phyloP scores from a whole-genome alignment of 768 basidiomycete genomes.

The Leccinum boreale region DNA sequence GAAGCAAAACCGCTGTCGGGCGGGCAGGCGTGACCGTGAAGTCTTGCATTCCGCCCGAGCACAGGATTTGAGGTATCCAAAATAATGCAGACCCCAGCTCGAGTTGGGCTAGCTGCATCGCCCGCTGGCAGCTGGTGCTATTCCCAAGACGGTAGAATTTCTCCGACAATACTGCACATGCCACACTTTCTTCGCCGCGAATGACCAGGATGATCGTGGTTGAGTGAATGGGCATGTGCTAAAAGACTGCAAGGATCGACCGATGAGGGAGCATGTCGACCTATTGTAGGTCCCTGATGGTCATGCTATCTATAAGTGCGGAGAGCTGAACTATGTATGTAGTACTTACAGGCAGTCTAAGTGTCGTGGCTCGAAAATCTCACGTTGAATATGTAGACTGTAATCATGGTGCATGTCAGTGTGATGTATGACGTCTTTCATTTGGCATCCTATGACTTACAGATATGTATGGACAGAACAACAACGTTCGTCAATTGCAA shows the following conservation, averaged over 20 bases:
- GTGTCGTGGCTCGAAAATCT: no score
- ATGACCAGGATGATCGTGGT: background rate
- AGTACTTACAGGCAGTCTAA: no score
- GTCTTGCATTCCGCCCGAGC: background rate
- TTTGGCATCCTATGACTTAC: no score
- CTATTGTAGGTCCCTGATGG: no score
- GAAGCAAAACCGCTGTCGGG: background rate
- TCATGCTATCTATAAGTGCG: no score
- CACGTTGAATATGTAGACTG: no score
- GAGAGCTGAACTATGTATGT: no score
- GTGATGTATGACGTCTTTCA: no score
- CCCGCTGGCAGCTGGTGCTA: background rate
- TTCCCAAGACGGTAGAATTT: slow-evolving; percentile 8
- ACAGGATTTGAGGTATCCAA: background rate
- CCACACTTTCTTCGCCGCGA: background rate
- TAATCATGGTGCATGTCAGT: no score
- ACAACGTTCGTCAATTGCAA: no score
- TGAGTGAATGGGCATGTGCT: background rate
- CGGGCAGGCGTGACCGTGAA: background rate
- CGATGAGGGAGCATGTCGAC: background rate
- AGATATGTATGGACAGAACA: no score
- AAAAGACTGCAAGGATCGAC: background rate
- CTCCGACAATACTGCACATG: background rate
- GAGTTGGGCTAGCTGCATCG: background rate
- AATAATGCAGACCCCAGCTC: background rate